These are phyloP conservation scores for Jatropha curcas DNA, from an alignment of 345 rosid species.

Conservation along the genomic window DNA sequence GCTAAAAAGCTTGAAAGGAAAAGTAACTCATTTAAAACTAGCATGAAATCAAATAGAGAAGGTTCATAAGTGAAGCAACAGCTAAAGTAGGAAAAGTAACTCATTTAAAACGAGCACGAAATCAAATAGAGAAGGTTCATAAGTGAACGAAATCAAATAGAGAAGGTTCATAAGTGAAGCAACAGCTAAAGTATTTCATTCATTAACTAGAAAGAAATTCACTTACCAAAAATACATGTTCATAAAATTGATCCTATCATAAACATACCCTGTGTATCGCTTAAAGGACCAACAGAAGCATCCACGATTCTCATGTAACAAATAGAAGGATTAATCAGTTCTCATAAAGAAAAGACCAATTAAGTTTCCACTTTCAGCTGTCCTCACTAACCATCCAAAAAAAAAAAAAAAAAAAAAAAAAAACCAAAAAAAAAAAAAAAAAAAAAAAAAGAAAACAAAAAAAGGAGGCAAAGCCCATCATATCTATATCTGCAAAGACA, in stretches of 20 bases:
- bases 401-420: no score
- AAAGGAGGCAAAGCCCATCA: neutral
- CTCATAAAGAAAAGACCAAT: neutral
- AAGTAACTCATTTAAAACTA: neutral
- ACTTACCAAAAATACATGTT: neutral
- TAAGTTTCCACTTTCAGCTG: neutral
- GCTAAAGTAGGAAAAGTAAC: no score
- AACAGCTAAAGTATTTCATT: neutral
- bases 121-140: neutral
- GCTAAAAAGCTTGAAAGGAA: neutral
- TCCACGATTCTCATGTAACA: neutral
- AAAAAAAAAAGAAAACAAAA: no score
- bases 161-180: neutral
- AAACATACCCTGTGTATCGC: neutral
- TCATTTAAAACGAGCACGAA: neutral
- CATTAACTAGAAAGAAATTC: neutral
- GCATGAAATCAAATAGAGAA: neutral
- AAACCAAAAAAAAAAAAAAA: no score
- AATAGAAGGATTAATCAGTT: neutral
- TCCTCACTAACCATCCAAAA: neutral
- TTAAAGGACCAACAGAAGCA: neutral
- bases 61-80: neutral
- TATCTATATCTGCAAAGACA: slow-evolving; percentile 4
- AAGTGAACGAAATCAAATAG: neutral
- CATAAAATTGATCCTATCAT: neutral